These are phyloP conservation scores for Sporothrix globosa DNA, from an alignment of 2,329 filamentous ascomycete genomes.

Conservation along the genomic window DNA sequence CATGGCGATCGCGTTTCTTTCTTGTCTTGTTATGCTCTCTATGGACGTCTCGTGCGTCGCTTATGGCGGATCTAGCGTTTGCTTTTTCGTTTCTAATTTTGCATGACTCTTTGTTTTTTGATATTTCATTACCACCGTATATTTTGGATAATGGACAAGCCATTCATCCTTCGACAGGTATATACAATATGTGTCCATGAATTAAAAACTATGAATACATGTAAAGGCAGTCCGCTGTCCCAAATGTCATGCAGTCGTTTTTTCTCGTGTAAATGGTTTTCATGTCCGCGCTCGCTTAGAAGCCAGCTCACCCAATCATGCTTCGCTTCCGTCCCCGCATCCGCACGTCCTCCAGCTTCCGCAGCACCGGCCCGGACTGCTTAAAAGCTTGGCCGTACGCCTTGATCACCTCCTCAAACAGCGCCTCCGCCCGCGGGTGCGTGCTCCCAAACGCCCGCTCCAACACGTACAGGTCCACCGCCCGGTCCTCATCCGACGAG, in stretches of 20 bases:
- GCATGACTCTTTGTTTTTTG: slow-evolving; percentile 16
- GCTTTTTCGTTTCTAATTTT: slow-evolving; percentile 35
- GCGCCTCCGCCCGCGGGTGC: slow-evolving; percentile 78
- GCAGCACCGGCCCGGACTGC: slow-evolving; percentile 73
- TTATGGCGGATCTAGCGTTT: slow-evolving; percentile 24
- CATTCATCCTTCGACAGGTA: not conserved
- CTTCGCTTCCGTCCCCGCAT: slow-evolving; percentile 94
- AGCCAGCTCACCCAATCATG: slow-evolving; percentile 75
- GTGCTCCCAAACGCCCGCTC: slow-evolving; percentile 94
- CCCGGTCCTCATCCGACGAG: slow-evolving; percentile 84
- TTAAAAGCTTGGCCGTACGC: slow-evolving; percentile 77
- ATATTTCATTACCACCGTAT: not conserved
- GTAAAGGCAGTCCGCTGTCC: not conserved
- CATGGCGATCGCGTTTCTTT: not conserved
- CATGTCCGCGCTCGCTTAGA: too few species aligned
- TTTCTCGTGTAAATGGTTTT: not conserved
- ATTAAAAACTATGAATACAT: slow-evolving; percentile 4
- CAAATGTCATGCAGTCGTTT: not conserved
- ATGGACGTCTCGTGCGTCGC: slow-evolving; percentile 21
- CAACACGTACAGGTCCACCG: slow-evolving; percentile 93
- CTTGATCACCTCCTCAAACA: slow-evolving; percentile 73
- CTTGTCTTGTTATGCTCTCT: slow-evolving; percentile 19
- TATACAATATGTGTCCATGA: not conserved
- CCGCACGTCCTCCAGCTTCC: slow-evolving; percentile 85
- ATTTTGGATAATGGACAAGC: not conserved